Evolutionary conservation across 2,329 filamentous ascomycete genomes (phyloP), one percentile per base, ranked within the genome.

Genomic region (Acrocalymma vagum): DNA sequence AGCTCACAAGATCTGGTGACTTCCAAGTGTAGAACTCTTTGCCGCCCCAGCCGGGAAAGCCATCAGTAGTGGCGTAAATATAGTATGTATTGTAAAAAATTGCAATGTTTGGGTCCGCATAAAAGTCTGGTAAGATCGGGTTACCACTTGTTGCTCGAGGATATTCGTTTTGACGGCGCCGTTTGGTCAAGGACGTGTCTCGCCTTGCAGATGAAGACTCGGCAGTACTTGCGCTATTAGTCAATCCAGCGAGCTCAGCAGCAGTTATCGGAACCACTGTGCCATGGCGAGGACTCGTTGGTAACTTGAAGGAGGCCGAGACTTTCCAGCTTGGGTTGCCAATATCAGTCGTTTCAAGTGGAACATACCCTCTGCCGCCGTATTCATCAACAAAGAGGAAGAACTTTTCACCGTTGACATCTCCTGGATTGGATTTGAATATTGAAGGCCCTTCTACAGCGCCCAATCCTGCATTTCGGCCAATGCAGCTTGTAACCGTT

Each of bases 311-410:
- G 0, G 62, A 69, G 5, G 51, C 48, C 0, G 78, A 73, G 0
- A 81, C 69, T 24, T 65, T 72, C 79, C 79, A 81, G 6, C 58
- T 42, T 0, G 78, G 78, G 9, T 73, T 75, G 9, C 72, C 65
- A 29, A 81, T 74, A 31, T 81, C 71, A 1, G 55, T 48, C 0
- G 79, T 80, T 62, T 79, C 76, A 1, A 82, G 69, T 0, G 79
- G 78, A 9, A 82, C 75, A 49, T 81, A 82, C 0, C 78, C 78
- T 3, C 78, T 71, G 3, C 70, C 72, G 2, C 57, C 65, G 38
- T 79, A 81, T 48, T 82, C 79, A 29, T 82, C 78, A 0, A 81
- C 76, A 29, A 81, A 81, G 0, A 82, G 73, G 48, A 80, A 81
- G 49, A 72, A 81, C 55, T 79, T 80, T 11, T 79, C 69, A 7